Evolutionary conservation across 2,329 filamentous ascomycete genomes (phyloP).

Genomic region (Trichophyton mentagrophytes): DNA sequence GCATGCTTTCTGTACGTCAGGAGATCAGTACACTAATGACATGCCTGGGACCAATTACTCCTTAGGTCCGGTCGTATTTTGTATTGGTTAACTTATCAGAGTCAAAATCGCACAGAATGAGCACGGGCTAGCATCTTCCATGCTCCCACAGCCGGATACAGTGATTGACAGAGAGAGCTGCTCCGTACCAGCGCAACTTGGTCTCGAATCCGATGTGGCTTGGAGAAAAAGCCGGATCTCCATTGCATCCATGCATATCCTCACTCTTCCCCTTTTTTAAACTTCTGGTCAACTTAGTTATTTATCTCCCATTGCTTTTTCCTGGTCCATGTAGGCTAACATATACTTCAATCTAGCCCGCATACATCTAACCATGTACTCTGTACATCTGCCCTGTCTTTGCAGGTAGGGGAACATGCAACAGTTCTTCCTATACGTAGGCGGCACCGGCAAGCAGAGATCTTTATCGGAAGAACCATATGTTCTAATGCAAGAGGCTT

Average conservation of each 20-base stretch:
- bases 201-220: background rate
- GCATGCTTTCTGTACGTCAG: background rate
- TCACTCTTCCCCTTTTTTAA: background rate
- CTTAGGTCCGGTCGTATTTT: background rate
- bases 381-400: background rate
- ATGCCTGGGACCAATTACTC: background rate
- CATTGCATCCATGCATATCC: background rate
- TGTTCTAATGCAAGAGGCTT: background rate
- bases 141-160: background rate
- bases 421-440: background rate
- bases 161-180: background rate
- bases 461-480: background rate
- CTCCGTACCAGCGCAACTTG: background rate
- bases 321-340: background rate
- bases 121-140: background rate
- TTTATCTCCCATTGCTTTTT: background rate
- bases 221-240: conserved; percentile 1
- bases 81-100: background rate
- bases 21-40: background rate
- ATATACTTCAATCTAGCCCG: background rate
- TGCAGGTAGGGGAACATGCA: background rate
- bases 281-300: background rate
- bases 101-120: background rate
- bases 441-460: background rate
- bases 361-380: background rate